Conservation (phyloP, 345 rosid species). For the Erucastrum elatum region DNA sequence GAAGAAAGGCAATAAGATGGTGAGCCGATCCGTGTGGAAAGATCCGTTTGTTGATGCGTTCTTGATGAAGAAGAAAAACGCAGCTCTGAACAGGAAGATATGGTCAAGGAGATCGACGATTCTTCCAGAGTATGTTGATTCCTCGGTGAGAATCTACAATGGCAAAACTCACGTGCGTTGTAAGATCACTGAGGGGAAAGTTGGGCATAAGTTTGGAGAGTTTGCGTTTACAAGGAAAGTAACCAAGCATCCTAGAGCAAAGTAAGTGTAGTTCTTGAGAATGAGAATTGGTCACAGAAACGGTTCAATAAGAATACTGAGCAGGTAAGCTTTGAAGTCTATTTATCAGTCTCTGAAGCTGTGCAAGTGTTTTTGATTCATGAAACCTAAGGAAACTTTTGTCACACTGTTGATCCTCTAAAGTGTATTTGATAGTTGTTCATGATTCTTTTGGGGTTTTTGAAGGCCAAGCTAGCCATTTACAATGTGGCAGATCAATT, state of each 20-base stretch:
- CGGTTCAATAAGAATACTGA: conserved; percentile 11
- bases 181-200: conserved; percentile 51
- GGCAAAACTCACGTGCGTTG: conserved; percentile 46
- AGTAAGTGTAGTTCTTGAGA: conserved; percentile 6
- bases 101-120: conserved; percentile 54
- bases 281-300: background rate
- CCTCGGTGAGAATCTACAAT: conserved; percentile 47
- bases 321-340: background rate
- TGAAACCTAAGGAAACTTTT: background rate
- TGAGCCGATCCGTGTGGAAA: conserved; percentile 48
- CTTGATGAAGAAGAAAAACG: conserved; percentile 42
- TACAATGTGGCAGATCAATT: background rate
- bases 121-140: conserved; percentile 49
- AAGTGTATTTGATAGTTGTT: background rate
- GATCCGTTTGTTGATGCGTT: conserved; percentile 53
- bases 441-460: background rate
- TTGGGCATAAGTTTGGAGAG: conserved; percentile 53
- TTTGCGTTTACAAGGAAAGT: conserved; percentile 47
- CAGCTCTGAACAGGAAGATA: conserved; percentile 42
- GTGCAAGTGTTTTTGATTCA: background rate
- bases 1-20: conserved; percentile 11
- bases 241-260: conserved; percentile 33
- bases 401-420: background rate
- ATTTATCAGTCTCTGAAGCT: background rate
- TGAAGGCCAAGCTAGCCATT: background rate